phyloP scores from a whole-genome alignment of 1,284 basidiomycete species.

The Fomitopsis palustris region DNA sequence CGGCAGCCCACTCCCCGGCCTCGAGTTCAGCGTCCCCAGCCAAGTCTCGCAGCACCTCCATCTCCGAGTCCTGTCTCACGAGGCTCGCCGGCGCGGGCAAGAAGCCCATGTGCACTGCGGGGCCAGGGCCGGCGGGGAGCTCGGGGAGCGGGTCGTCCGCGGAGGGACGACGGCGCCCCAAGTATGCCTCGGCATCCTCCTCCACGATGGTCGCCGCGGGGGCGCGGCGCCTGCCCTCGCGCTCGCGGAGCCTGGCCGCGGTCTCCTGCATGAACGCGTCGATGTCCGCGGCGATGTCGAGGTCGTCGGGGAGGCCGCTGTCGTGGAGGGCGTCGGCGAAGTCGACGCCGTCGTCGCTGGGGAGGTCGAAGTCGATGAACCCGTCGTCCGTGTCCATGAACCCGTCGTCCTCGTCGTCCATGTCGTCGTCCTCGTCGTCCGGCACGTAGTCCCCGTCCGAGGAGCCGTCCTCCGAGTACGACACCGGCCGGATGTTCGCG shows the following conservation, averaged over 20 bases:
- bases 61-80: not conserved
- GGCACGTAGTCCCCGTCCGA: conserved; percentile 68
- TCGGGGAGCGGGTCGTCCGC: not conserved
- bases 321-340: not conserved
- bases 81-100: too few relatives aligned
- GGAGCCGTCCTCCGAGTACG: conserved; percentile 59
- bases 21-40: not conserved
- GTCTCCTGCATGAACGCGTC: not conserved
- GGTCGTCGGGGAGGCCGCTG: not conserved
- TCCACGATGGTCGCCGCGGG: not conserved
- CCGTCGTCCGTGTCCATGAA: conserved; percentile 33
- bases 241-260: not conserved
- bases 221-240: not conserved
- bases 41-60: not conserved
- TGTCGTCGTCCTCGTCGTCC: conserved; percentile 34
- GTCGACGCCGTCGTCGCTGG: not conserved
- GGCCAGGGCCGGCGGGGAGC: too few relatives aligned
- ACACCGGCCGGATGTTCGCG: conserved; percentile 45
- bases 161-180: not conserved
- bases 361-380: conserved; percentile 11
- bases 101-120: too few relatives aligned
- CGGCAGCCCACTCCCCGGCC: conserved; percentile 14
- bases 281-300: not conserved
- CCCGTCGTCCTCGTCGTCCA: conserved; percentile 42
- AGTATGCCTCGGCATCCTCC: conserved; percentile 1